Percentiles rank a stretch among this genome's conserved stretches.
phyloP scores from a whole-genome alignment of 306 rosid species.

The Gastrolobium villosum region DNA sequence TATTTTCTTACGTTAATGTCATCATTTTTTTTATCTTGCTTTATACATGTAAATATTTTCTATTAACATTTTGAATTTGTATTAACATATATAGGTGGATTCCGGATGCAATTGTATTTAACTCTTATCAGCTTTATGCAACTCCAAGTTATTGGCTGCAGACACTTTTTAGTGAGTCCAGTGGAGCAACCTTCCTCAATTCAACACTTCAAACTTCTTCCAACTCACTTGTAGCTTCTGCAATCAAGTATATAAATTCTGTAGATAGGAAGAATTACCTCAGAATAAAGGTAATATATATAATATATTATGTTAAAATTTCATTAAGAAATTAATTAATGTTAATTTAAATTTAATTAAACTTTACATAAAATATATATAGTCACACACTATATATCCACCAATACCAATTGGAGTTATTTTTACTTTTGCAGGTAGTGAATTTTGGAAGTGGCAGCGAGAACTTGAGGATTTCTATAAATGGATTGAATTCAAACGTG shows the following conservation, averaged over 20 bases:
- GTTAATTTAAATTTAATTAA: too few relatives aligned
- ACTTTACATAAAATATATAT: neutral
- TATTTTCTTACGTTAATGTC: too few relatives aligned
- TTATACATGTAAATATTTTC: neutral
- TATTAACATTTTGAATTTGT: neutral
- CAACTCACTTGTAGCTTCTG: slow-evolving; percentile 57
- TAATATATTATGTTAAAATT: neutral
- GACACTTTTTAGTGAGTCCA: slow-evolving; percentile 55
- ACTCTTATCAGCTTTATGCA: slow-evolving; percentile 63
- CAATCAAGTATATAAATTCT: slow-evolving; percentile 54
- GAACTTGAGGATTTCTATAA: slow-evolving; percentile 51
- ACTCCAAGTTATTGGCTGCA: slow-evolving; percentile 79
- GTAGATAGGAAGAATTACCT: slow-evolving; percentile 44
- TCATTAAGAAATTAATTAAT: neutral
- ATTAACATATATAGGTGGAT: slow-evolving; percentile 54
- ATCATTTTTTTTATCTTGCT: neutral
- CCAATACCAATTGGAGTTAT: neutral
- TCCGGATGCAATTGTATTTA: slow-evolving; percentile 74
- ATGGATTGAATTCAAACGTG: slow-evolving; percentile 50
- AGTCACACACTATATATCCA: neutral
- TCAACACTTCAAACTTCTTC: slow-evolving; percentile 52
- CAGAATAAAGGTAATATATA: slow-evolving; percentile 60
- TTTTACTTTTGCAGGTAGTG: slow-evolving; percentile 54
- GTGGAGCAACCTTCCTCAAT: slow-evolving; percentile 65
- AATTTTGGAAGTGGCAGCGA: slow-evolving; percentile 58